Percentiles rank a stretch among this genome's conserved stretches.
Evolutionary conservation across 192 early-diverging fungal species (phyloP).

Genomic region (Entomortierella parvispora): DNA sequence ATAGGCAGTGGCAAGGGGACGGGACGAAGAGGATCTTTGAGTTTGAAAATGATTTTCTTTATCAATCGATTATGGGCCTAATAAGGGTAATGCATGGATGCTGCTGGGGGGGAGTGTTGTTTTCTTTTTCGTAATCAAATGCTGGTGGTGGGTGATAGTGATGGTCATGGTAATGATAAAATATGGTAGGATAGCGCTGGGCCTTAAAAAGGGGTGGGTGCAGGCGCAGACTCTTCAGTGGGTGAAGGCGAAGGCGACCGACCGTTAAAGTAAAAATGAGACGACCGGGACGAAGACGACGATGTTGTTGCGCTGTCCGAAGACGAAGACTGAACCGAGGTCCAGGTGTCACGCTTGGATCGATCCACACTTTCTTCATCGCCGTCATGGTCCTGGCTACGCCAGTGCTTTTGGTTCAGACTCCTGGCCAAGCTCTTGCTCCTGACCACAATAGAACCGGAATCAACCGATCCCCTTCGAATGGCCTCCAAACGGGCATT

Average conservation of each 20-base stretch:
- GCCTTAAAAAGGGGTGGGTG: constrained; percentile 11
- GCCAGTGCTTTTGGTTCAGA: constrained; percentile 23
- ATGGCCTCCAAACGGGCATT: too few species aligned
- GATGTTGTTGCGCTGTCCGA: constrained; percentile 30
- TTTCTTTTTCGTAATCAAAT: too few species aligned
- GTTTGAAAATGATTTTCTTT: too few species aligned
- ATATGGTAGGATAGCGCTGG: too few species aligned
- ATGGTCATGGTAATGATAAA: not conserved
- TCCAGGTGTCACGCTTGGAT: constrained; percentile 29
- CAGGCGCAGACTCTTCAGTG: constrained; percentile 23
- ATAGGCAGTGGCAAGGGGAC: too few species aligned
- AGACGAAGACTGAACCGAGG: constrained; percentile 35
- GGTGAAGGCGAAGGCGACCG: constrained; percentile 43
- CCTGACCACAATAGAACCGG: not conserved
- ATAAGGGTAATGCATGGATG: too few species aligned
- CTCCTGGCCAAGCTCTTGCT: not conserved
- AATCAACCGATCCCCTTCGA: constrained; percentile 6
- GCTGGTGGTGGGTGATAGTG: not conserved
- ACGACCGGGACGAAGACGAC: constrained; percentile 27
- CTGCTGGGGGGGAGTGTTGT: too few species aligned
- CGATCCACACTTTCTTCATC: too few species aligned
- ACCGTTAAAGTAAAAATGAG: constrained; percentile 51
- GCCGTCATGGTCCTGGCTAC: not conserved
- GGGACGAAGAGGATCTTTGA: too few species aligned
- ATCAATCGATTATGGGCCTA: too few species aligned